phyloP scores from a whole-genome alignment of 805 yeast genomes.

The Yamadazyma tumulicola region DNA sequence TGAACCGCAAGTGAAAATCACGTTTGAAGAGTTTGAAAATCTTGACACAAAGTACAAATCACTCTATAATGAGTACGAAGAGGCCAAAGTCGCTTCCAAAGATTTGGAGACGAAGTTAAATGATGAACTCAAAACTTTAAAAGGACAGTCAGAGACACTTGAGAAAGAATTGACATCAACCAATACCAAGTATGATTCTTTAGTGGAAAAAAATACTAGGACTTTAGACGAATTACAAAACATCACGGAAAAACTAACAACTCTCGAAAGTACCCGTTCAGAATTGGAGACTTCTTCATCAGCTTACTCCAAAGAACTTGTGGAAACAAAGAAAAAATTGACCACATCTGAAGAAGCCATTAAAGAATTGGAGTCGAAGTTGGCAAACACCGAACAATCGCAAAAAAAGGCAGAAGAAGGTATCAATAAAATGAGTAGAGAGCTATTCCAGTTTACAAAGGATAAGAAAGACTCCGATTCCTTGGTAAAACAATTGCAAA shows the following conservation, averaged over 20 bases:
- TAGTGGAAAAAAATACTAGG: slow-evolving; percentile 17
- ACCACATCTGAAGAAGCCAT: slow-evolving; percentile 21
- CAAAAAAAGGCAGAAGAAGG: slow-evolving; percentile 78
- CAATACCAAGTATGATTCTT: slow-evolving; percentile 16
- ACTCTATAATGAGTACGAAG: slow-evolving; percentile 20
- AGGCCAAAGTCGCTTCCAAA: slow-evolving; percentile 17
- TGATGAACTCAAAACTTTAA: slow-evolving; percentile 16
- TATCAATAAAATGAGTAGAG: slow-evolving; percentile 85
- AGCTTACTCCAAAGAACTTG: slow-evolving; percentile 28
- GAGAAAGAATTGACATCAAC: slow-evolving; percentile 18
- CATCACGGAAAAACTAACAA: slow-evolving; percentile 16
- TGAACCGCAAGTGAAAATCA: slow-evolving; percentile 66
- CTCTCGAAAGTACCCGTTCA: slow-evolving; percentile 27
- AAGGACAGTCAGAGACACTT: slow-evolving; percentile 11
- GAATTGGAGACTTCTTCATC: slow-evolving; percentile 28
- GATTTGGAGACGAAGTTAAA: slow-evolving; percentile 18
- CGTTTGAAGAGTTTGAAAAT: slow-evolving; percentile 57
- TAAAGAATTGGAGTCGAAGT: slow-evolving; percentile 27
- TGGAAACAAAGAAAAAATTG: slow-evolving; percentile 25
- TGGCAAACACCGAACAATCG: slow-evolving; percentile 32
- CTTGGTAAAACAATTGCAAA: slow-evolving; percentile 40
- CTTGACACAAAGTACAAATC: slow-evolving; percentile 35
- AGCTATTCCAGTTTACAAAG: slow-evolving; percentile 61
- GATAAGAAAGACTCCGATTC: slow-evolving; percentile 53
- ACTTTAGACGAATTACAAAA: slow-evolving; percentile 13